Percentiles rank a stretch among this genome's conserved stretches.
Conservation (phyloP, 495 filamentous ascomycete species). For the Lophium mytilinum region DNA sequence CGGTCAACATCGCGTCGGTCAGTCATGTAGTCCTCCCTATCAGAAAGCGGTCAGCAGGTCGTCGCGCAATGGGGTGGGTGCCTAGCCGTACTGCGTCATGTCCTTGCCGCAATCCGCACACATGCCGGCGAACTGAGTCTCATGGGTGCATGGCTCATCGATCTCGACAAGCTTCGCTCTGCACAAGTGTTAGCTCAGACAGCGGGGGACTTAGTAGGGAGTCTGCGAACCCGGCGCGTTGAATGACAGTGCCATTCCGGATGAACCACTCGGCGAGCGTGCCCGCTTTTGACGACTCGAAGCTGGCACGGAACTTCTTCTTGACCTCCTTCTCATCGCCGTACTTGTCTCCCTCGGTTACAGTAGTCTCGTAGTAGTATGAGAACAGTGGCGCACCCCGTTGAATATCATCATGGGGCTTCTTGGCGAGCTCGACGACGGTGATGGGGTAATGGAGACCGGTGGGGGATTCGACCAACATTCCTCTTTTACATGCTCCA, state of each 20-base stretch:
- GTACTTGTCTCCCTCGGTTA: constrained; percentile 63
- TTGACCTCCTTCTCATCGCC: constrained; percentile 59
- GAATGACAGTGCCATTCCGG: constrained; percentile 60
- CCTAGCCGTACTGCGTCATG: constrained; percentile 66
- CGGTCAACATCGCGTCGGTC: constrained; percentile 57
- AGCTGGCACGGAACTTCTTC: constrained; percentile 64
- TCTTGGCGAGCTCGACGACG: constrained; percentile 75
- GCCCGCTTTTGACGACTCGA: constrained; percentile 76
- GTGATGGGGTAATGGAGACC: constrained; percentile 89
- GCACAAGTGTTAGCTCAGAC: constrained; percentile 1
- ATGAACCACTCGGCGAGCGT: constrained; percentile 68
- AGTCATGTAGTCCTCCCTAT: constrained; percentile 51
- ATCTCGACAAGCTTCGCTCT: constrained; percentile 60
- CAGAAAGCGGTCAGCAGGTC: background rate
- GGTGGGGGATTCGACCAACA: constrained; percentile 44
- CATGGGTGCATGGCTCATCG: constrained; percentile 86
- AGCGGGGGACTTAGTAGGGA: constrained; percentile 18
- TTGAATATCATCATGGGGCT: constrained; percentile 62
- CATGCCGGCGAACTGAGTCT: constrained; percentile 80
- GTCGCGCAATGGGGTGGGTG: background rate
- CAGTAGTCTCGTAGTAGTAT: constrained; percentile 72
- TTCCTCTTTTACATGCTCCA: constrained; percentile 25
- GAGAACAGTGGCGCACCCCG: constrained; percentile 68
- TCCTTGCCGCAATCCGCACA: constrained; percentile 93
- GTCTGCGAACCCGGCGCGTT: constrained; percentile 13